Conservation (phyloP, 331 rosid genomes). For the Arachis monticola region DNA sequence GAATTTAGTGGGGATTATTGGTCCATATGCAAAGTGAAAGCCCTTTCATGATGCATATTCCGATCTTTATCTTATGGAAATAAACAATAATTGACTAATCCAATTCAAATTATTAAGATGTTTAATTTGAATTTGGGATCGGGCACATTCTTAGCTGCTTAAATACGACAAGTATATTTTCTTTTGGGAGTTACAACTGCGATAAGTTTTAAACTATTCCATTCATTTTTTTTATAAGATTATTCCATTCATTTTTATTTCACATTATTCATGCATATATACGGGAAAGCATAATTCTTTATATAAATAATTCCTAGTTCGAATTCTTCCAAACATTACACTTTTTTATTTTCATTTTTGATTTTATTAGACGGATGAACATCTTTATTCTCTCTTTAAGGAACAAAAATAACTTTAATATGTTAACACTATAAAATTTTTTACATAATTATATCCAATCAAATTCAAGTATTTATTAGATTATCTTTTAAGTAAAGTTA, state of each 20-base stretch:
- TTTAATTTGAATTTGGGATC: background rate
- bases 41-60: background rate
- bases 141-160: background rate
- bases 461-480: too few relatives aligned
- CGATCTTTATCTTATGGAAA: background rate
- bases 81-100: background rate
- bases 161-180: background rate
- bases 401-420: too few relatives aligned
- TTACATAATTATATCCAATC: too few relatives aligned
- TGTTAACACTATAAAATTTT: too few relatives aligned
- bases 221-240: background rate
- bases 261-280: background rate
- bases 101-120: background rate
- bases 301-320: background rate
- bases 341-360: background rate
- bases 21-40: constrained; percentile 1
- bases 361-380: background rate
- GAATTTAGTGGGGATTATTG: background rate
- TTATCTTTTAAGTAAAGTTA: too few relatives aligned
- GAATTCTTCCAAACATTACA: background rate
- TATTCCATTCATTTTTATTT: too few relatives aligned
- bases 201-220: background rate
- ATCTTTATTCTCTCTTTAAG: background rate
- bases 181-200: background rate
- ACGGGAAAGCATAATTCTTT: background rate